Base-by-base conservation (phyloP, 768 basidiomycete species). In the Termitomyces sp. region DNA sequence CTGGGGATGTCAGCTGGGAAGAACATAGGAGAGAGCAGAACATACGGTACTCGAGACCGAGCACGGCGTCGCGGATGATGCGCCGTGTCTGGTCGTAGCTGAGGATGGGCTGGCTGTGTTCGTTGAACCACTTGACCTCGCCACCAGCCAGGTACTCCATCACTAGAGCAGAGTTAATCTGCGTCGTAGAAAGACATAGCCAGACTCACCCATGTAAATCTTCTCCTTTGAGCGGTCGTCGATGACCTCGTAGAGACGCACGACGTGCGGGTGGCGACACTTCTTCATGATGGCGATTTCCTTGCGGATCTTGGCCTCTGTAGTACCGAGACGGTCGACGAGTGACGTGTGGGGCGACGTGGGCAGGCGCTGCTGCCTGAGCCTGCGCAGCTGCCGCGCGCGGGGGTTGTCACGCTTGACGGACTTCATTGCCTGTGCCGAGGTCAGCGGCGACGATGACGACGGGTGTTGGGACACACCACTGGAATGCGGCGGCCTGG, bases 281-380 rank as follows among this genome's bases (percentile, higher is more conserved):
- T 97, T 95, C 79, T 98, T 98, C 93, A 99, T 97, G 72, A 98
- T 95, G 2, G 97, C 97, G 60, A 98, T 95, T 75, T 98, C 96
- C 72, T 87, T 88, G 64, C 86, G 81, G 62, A 97, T 93, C 75
- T 93, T 93, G 63, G 85, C 80, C 69, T 93, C 93, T 33, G 85
- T 85, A 26, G 84, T 88, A 58, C 82, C 80, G 44, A 89, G 80
- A 61, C 82, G 82, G 71, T 89, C 88, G 4, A 81, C 81, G n/a
- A 91, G 74, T 28, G 84, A 80, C 0, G 80, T 74, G 60, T 84
- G 82, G 16, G 80, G 72, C 14, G 78, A 72, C 49, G 81, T 73
- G 16, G 80, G 79, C 40, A 81, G 72, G n/a, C 78, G 74, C 40
- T 65, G 64, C 41, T 70, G 66, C 28, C 65, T 60, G 51, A 70